Conservation (phyloP, 2,329 filamentous ascomycete genomes). For the Xylaria sp. region DNA sequence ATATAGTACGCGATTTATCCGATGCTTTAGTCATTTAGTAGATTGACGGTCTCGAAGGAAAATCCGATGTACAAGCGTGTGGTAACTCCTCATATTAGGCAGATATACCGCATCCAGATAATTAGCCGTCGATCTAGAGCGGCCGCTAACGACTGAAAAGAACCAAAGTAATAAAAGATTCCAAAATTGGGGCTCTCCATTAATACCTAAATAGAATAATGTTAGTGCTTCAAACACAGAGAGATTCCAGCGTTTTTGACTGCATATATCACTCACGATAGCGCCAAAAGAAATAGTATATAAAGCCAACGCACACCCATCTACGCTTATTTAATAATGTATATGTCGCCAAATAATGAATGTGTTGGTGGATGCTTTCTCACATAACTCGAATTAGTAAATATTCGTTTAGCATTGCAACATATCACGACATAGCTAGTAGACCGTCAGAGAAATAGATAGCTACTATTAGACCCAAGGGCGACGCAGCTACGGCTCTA, state of each 20-base stretch:
- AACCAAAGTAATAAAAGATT: neutral
- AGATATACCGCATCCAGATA: neutral
- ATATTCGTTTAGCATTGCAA: neutral
- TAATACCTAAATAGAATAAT: neutral
- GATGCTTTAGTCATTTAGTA: neutral
- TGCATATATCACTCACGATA: neutral
- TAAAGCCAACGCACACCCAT: neutral
- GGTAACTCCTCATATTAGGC: neutral
- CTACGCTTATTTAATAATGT: neutral
- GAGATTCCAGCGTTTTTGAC: neutral
- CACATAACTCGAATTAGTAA: neutral
- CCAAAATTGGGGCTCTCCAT: neutral
- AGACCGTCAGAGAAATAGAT: neutral
- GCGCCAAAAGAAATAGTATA: neutral
- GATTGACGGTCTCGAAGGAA: neutral
- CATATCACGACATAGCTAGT: neutral
- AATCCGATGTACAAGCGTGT: neutral
- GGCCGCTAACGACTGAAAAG: neutral
- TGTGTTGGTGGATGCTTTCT: too few relatives aligned
- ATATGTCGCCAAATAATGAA: too few relatives aligned
- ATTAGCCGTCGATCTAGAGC: conserved; percentile 1
- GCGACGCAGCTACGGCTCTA: too few relatives aligned
- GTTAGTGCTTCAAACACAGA: too few relatives aligned
- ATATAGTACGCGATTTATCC: neutral
- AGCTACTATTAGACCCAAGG: neutral